phyloP scores from a whole-genome alignment of 768 basidiomycete species.

The Lactarius hengduanensis region DNA sequence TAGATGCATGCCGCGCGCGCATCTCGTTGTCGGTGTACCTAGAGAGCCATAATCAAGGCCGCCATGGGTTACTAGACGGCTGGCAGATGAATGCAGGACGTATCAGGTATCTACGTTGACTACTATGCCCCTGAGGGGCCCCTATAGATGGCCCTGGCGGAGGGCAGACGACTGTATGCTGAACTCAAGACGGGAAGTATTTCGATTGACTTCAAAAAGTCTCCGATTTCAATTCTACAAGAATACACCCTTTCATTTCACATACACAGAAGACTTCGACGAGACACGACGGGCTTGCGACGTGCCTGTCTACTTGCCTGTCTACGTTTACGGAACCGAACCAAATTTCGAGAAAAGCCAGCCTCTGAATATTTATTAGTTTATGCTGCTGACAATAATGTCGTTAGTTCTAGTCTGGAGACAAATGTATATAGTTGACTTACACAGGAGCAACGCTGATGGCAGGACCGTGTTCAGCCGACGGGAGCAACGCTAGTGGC shows the following conservation, averaged over 20 bases:
- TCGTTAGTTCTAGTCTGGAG: neutral
- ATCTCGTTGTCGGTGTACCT: neutral
- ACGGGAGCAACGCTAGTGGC: constrained; percentile 3
- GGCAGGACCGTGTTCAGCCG: constrained; percentile 5
- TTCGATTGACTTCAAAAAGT: neutral
- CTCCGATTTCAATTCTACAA: neutral
- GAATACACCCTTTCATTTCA: neutral
- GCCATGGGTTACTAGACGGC: neutral
- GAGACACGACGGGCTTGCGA: neutral
- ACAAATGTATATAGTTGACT: neutral
- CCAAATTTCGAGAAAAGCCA: neutral
- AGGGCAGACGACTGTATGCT: neutral
- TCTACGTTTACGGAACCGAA: neutral
- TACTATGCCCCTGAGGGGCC: neutral
- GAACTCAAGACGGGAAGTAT: neutral
- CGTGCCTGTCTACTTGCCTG: neutral
- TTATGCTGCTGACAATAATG: neutral
- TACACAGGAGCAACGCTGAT: constrained; percentile 6
- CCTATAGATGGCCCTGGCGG: neutral
- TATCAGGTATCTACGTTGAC: neutral
- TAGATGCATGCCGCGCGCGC: neutral
- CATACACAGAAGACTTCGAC: neutral
- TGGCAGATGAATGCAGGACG: neutral
- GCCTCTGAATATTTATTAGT: neutral
- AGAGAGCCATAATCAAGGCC: no score